Conservation (phyloP, 2,329 filamentous ascomycete genomes). For the Colletotrichum godetiae region DNA sequence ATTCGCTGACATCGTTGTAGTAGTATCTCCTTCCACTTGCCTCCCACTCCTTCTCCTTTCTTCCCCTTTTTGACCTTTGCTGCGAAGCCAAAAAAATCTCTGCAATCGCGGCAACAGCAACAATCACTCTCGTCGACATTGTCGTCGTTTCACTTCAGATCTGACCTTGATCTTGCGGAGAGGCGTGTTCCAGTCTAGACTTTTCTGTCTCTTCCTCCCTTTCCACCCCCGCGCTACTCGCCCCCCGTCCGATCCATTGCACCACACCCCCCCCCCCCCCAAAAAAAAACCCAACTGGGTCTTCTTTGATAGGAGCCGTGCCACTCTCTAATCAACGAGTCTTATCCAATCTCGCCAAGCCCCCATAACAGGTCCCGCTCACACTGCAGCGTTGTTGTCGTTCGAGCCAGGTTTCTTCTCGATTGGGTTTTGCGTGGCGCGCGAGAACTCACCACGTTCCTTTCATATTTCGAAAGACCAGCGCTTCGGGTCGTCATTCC, state of each 20-base stretch:
- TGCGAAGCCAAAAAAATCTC: neutral
- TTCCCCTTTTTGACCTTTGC: neutral
- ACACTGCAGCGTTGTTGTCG: constrained; percentile 7
- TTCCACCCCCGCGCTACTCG: neutral
- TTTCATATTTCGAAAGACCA: neutral
- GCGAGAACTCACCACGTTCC: neutral
- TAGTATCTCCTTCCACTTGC: constrained; percentile 7
- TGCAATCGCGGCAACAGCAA: neutral
- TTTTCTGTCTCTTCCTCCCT: constrained; percentile 5
- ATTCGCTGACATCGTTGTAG: neutral
- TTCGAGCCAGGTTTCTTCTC: constrained; percentile 16
- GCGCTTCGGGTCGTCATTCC: constrained; percentile 17
- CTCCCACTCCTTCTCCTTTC: neutral
- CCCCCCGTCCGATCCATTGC: neutral
- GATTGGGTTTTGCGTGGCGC: constrained; percentile 3
- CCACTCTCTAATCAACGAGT: constrained; percentile 42
- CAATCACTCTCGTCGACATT: neutral
- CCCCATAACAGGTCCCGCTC: constrained; percentile 17
- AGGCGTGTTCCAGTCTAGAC: neutral
- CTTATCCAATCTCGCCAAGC: constrained; percentile 33
- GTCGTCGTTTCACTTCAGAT: constrained; percentile 19
- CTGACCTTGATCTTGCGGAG: neutral
- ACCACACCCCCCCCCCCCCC: constrained; percentile 21
- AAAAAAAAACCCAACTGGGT: constrained; percentile 30
- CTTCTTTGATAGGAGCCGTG: constrained; percentile 51